Percentiles rank a stretch among this genome's conserved stretches.
Conservation (phyloP, 2,329 filamentous ascomycete species). For the Apiospora aurea region DNA sequence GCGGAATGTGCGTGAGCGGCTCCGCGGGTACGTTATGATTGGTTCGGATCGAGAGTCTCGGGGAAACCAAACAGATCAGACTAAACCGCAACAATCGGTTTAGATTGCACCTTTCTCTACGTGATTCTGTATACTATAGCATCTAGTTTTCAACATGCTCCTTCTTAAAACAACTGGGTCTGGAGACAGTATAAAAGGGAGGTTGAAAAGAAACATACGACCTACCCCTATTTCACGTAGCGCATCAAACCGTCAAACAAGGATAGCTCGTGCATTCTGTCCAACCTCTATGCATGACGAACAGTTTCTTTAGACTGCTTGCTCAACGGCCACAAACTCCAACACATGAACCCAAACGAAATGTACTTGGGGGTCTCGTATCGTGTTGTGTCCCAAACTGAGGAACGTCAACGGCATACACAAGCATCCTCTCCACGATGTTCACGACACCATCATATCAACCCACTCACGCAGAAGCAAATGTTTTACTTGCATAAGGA, state of each 20-base stretch:
- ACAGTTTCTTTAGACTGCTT: too few relatives aligned
- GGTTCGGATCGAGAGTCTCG: neutral
- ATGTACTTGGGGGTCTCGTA: too few relatives aligned
- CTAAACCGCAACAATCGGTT: neutral
- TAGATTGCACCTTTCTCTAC: neutral
- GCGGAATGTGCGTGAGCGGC: neutral
- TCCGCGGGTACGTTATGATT: conserved; percentile 8
- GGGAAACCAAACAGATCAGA: neutral
- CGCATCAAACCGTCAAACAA: too few relatives aligned
- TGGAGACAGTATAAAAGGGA: neutral
- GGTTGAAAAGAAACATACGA: neutral
- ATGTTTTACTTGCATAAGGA: neutral
- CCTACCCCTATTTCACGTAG: neutral
- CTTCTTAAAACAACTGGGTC: too few relatives aligned
- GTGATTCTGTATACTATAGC: neutral
- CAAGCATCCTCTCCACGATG: too few relatives aligned
- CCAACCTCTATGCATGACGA: too few relatives aligned
- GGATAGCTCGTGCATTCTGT: too few relatives aligned
- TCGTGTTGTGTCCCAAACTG: too few relatives aligned
- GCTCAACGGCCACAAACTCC: too few relatives aligned
- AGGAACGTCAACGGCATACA: too few relatives aligned
- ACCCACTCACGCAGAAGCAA: neutral
- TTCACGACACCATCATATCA: too few relatives aligned
- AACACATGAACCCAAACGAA: too few relatives aligned
- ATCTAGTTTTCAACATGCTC: neutral